A percentile compares a stretch with the other conserved stretches of the same genome.
phyloP scores from a whole-genome alignment of 2,329 filamentous ascomycete species.

The Scortechinia acanthostroma region DNA sequence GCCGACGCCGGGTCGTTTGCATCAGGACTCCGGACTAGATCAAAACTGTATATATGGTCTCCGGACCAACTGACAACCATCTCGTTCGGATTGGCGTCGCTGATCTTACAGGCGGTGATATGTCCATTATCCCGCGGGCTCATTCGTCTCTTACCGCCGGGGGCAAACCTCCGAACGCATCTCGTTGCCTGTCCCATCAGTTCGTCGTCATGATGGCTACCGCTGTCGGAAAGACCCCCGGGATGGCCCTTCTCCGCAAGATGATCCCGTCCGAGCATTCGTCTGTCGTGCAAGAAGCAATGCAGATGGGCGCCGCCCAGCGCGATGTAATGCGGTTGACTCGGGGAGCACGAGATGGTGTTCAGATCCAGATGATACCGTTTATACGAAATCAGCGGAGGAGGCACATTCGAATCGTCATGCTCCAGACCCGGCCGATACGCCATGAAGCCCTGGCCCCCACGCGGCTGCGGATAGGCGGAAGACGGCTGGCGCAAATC shows the following conservation, averaged over 20 bases:
- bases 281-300: slow-evolving; percentile 62
- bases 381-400: slow-evolving; percentile 62
- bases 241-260: slow-evolving; percentile 39
- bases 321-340: slow-evolving; percentile 64
- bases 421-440: slow-evolving; percentile 26
- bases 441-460: slow-evolving; percentile 30
- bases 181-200: slow-evolving; percentile 49
- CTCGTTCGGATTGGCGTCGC: slow-evolving; percentile 61
- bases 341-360: slow-evolving; percentile 61
- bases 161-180: slow-evolving; percentile 62
- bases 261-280: slow-evolving; percentile 57
- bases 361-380: slow-evolving; percentile 56
- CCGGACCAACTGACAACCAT: slow-evolving; percentile 64
- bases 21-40: slow-evolving; percentile 50
- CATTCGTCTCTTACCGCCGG: slow-evolving; percentile 45
- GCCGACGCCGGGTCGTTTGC: slow-evolving; percentile 25
- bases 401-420: slow-evolving; percentile 43
- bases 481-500: slow-evolving; percentile 57
- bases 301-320: slow-evolving; percentile 63
- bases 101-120: slow-evolving; percentile 67
- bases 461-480: slow-evolving; percentile 45
- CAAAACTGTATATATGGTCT: slow-evolving; percentile 60
- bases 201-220: slow-evolving; percentile 39
- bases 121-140: slow-evolving; percentile 46
- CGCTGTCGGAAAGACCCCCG: slow-evolving; percentile 23